phyloP scores from a whole-genome alignment of 1,284 basidiomycete genomes.

The Ceratobasidium papillatum region DNA sequence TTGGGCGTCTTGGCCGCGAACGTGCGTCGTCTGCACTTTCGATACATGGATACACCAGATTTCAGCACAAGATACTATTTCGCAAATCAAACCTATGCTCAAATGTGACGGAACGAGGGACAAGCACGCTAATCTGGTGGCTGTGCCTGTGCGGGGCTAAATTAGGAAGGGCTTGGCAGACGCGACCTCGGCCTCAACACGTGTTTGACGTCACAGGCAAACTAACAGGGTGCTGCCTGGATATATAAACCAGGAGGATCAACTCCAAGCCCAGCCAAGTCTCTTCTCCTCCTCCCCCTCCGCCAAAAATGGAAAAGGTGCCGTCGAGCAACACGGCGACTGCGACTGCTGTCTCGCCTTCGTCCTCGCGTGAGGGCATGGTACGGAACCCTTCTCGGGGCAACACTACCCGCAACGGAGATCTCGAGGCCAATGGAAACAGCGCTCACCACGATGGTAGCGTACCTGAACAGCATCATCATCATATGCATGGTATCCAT shows the following conservation, averaged over 20 bases:
- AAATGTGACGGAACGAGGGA: neutral
- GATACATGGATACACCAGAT: neutral
- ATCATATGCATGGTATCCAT: neutral
- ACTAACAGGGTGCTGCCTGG: neutral
- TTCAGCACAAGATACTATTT: neutral
- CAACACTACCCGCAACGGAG: slow-evolving; percentile 4
- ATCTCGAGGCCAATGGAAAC: slow-evolving; percentile 5
- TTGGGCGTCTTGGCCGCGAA: neutral
- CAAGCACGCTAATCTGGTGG: neutral
- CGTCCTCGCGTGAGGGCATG: neutral
- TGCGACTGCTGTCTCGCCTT: slow-evolving; percentile 5
- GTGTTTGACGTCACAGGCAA: slow-evolving; percentile 15
- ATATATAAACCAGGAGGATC: slow-evolving; percentile 7
- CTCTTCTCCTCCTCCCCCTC: neutral
- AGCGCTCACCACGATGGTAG: neutral
- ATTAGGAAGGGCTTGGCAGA: neutral
- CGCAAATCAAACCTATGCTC: neutral
- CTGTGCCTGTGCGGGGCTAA: neutral
- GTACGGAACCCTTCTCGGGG: slow-evolving; percentile 7
- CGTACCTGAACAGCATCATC: neutral
- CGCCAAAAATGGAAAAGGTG: neutral
- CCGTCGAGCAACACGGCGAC: slow-evolving; percentile 3
- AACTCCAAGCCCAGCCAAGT: slow-evolving; percentile 24
- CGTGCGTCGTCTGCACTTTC: neutral
- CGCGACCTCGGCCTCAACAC: slow-evolving; percentile 9